Percentiles rank a stretch among this genome's conserved stretches.
These are phyloP conservation scores for Ettlia oleoabundans DNA, from an alignment of 139 green algal species.

Conservation along the genomic window DNA sequence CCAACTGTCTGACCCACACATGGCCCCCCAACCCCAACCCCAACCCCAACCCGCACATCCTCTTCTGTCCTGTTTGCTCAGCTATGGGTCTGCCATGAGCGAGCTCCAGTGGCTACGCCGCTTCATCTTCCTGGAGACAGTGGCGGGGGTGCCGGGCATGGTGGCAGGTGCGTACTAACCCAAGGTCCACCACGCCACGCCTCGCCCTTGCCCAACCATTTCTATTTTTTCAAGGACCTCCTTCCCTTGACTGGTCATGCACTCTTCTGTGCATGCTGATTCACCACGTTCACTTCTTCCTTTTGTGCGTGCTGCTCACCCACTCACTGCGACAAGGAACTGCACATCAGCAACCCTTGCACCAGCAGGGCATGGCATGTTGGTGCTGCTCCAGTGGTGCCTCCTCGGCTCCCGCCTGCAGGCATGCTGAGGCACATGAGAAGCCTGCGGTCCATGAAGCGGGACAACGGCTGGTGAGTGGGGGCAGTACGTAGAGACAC, in stretches of 20 bases:
- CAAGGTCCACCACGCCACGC: too few species aligned
- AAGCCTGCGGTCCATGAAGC: slow-evolving; percentile 80
- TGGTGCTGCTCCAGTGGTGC: too few species aligned
- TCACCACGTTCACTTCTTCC: too few species aligned
- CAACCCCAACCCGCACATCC: too few species aligned
- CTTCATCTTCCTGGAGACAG: slow-evolving; percentile 93
- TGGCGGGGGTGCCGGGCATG: slow-evolving; percentile 93
- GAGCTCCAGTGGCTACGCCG: slow-evolving; percentile 79
- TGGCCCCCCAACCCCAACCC: background rate
- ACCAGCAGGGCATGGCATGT: too few species aligned
- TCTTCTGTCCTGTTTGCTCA: background rate
- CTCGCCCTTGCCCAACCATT: too few species aligned
- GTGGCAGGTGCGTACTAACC: slow-evolving; percentile 56
- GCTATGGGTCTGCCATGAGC: slow-evolving; percentile 73
- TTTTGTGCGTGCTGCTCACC: too few species aligned
- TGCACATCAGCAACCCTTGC: too few species aligned
- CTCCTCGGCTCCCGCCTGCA: background rate
- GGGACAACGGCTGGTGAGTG: slow-evolving; percentile 75
- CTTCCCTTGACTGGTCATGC: too few species aligned
- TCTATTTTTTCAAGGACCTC: too few species aligned
- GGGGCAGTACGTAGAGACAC: background rate
- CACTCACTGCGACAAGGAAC: too few species aligned
- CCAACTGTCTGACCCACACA: background rate
- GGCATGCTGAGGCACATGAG: slow-evolving; percentile 78
- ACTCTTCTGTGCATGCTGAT: too few species aligned